Evolutionary conservation across 768 basidiomycete species (phyloP).

Genomic region (Suillus weaverae): DNA sequence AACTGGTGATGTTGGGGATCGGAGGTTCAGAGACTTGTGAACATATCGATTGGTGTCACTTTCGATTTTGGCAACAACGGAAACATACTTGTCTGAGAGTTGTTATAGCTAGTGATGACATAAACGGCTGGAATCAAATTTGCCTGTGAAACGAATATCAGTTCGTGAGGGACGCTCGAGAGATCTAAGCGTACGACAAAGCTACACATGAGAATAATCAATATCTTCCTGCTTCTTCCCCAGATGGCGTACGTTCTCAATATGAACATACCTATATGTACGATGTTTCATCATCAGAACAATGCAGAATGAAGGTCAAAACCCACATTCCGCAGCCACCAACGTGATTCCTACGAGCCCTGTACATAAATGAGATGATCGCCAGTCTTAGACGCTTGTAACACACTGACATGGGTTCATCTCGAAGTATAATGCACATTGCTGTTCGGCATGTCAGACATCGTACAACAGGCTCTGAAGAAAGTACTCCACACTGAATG

Average conservation of each 20-base stretch:
- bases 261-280: constrained; percentile 1
- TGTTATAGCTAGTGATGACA: background rate
- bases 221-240: background rate
- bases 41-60: background rate
- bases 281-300: background rate
- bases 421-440: background rate
- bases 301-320: background rate
- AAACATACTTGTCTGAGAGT: background rate
- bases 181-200: background rate
- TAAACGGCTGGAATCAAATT: background rate
- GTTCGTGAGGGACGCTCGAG: background rate
- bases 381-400: background rate
- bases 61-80: background rate
- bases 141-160: background rate
- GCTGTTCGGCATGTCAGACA: background rate
- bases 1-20: background rate
- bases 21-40: background rate
- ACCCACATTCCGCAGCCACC: background rate
- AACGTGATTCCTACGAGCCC: background rate
- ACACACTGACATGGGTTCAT: constrained; percentile 1
- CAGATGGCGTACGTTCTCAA: constrained; percentile 1
- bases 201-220: background rate
- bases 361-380: background rate
- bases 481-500: background rate
- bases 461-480: background rate